A percentile compares a stretch with the other conserved stretches of the same genome.
These are phyloP conservation scores for Hygrophorus pudorinus DNA, from an alignment of 768 basidiomycete species.

Conservation along the genomic window DNA sequence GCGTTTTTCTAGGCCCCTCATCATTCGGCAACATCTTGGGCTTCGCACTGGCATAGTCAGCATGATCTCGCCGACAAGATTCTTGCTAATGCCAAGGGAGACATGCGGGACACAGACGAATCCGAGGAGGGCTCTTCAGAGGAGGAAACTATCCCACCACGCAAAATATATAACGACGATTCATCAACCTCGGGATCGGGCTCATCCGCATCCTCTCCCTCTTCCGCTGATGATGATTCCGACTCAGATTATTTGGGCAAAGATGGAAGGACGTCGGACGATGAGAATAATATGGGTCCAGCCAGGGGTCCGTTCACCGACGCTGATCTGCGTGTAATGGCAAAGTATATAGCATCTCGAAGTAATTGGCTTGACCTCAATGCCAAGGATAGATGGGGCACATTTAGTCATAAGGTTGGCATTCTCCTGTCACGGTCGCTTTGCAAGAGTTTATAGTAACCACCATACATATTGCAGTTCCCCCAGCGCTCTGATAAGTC, in stretches of 20 bases:
- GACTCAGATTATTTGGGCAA: conserved; percentile 13
- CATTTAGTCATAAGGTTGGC: conserved; percentile 42
- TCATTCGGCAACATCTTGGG: conserved; percentile 54
- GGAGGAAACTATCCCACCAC: conserved; percentile 7
- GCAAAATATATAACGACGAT: conserved; percentile 11
- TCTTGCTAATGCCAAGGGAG: conserved; percentile 31
- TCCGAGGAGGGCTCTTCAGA: conserved; percentile 14
- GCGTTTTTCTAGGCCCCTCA: conserved; percentile 45
- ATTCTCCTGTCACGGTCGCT: background rate
- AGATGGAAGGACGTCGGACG: conserved; percentile 18
- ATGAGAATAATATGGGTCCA: conserved; percentile 43
- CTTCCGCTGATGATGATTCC: conserved; percentile 3
- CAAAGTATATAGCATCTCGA: conserved; percentile 45
- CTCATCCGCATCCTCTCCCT: background rate
- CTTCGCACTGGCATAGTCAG: conserved; percentile 54
- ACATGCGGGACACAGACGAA: conserved; percentile 20
- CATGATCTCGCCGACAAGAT: conserved; percentile 63
- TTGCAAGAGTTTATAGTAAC: background rate
- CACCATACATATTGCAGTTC: conserved; percentile 26
- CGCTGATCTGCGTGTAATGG: conserved; percentile 55
- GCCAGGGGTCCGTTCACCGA: conserved; percentile 39
- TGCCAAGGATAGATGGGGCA: conserved; percentile 42
- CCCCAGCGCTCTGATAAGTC: conserved; percentile 44
- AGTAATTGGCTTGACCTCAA: conserved; percentile 33
- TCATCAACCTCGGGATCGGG: too few relatives aligned